A percentile compares a stretch with the other conserved stretches of the same genome.
phyloP scores from a whole-genome alignment of 2,329 filamentous ascomycete genomes.

The Clathrospora elynae region DNA sequence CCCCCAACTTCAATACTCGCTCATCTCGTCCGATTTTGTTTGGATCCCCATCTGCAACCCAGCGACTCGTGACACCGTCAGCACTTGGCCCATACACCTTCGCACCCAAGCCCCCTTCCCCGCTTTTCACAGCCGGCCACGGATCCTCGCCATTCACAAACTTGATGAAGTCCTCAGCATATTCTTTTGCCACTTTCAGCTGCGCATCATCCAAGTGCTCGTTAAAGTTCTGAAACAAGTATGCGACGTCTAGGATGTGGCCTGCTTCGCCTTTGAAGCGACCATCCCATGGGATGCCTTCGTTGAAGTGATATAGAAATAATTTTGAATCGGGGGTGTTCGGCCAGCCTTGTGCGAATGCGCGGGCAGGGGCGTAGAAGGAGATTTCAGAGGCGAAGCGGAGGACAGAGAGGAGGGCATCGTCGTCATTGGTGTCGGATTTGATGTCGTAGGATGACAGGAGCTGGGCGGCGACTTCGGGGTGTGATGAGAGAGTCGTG shows the following conservation, averaged over 20 bases:
- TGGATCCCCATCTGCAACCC: conserved; percentile 32
- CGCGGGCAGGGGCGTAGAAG: conserved; percentile 53
- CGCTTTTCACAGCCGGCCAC: conserved; percentile 37
- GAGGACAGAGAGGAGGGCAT: conserved; percentile 51
- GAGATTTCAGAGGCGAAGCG: conserved; percentile 54
- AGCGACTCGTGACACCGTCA: conserved; percentile 33
- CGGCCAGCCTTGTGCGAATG: conserved; percentile 49
- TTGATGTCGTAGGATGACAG: conserved; percentile 51
- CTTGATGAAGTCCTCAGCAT: conserved; percentile 40
- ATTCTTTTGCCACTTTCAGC: conserved; percentile 29
- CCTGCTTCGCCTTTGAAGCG: conserved; percentile 41
- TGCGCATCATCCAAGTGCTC: conserved; percentile 31
- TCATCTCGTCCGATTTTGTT: conserved; percentile 35
- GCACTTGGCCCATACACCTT: conserved; percentile 41
- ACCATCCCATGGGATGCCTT: conserved; percentile 45
- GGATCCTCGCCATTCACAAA: conserved; percentile 42
- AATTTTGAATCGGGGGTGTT: conserved; percentile 32
- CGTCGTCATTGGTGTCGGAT: conserved; percentile 45
- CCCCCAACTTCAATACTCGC: conserved; percentile 33
- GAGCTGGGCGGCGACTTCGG: conserved; percentile 27
- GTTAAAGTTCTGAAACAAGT: conserved; percentile 45
- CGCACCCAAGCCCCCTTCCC: conserved; percentile 25
- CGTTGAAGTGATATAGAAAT: conserved; percentile 45
- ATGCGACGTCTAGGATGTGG: conserved; percentile 44
- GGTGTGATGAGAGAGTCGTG: conserved; percentile 33